Evolutionary conservation across 1,284 basidiomycete species (phyloP).

Genomic region (Bondarzewia mesenterica): DNA sequence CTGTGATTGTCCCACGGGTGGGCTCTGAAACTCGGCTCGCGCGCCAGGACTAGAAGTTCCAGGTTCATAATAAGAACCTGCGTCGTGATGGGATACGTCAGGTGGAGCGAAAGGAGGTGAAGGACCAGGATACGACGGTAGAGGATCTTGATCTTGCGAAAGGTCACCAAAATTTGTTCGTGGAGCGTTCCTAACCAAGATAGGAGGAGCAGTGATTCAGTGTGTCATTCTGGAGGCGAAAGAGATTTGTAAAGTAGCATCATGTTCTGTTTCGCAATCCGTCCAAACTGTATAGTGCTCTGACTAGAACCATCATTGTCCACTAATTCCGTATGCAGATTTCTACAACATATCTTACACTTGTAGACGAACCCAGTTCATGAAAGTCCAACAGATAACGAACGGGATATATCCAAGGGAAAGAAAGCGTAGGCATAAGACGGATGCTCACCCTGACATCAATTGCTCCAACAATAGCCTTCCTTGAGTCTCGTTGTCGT

Average conservation of each 20-base stretch:
- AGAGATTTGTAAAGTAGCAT: background rate
- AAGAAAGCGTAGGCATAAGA: conserved; percentile 3
- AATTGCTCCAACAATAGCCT: conserved; percentile 71
- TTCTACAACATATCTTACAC: too few relatives aligned
- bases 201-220: background rate
- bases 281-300: too few relatives aligned
- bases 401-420: too few relatives aligned
- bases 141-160: conserved; percentile 29
- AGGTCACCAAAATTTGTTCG: conserved; percentile 50
- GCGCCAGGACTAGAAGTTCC: conserved; percentile 32
- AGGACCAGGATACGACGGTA: conserved; percentile 29
- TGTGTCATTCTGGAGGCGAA: background rate
- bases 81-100: conserved; percentile 19
- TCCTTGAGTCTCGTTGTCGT: conserved; percentile 54
- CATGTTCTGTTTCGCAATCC: too few relatives aligned
- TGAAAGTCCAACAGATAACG: too few relatives aligned
- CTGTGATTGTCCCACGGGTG: conserved; percentile 18
- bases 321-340: too few relatives aligned
- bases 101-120: conserved; percentile 38
- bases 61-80: conserved; percentile 24
- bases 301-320: too few relatives aligned
- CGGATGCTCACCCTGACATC: conserved; percentile 65
- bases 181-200: background rate
- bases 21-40: conserved; percentile 14
- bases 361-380: too few relatives aligned